phyloP scores from a whole-genome alignment of 805 yeast genomes.

The Spencermartinsiella europaea region DNA sequence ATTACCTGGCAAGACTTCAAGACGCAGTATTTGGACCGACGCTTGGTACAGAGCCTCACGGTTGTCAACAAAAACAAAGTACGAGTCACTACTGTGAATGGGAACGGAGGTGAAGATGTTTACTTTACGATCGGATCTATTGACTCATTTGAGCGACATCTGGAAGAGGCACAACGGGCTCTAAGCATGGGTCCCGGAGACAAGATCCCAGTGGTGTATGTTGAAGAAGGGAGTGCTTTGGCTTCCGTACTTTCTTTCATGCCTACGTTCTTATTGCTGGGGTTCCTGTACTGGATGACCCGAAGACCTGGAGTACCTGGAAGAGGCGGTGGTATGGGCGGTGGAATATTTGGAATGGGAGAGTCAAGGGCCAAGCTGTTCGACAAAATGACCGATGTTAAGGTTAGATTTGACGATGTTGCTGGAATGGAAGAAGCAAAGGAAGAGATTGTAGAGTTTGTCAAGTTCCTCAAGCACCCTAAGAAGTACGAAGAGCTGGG shows the following conservation, averaged over 20 bases:
- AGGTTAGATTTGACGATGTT: slow-evolving; percentile 85
- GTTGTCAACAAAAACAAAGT: slow-evolving; percentile 73
- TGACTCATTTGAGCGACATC: slow-evolving; percentile 76
- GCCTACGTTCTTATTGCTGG: slow-evolving; percentile 77
- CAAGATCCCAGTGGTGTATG: slow-evolving; percentile 72
- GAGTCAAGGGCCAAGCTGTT: slow-evolving; percentile 87
- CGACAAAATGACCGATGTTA: slow-evolving; percentile 87
- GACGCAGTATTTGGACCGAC: slow-evolving; percentile 68
- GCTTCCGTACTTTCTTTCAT: slow-evolving; percentile 63
- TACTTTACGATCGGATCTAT: slow-evolving; percentile 85
- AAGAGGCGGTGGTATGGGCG: slow-evolving; percentile 48
- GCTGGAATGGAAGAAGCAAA: slow-evolving; percentile 98
- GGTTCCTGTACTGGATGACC: slow-evolving; percentile 68
- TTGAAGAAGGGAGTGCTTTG: slow-evolving; percentile 60
- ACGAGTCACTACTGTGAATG: slow-evolving; percentile 41
- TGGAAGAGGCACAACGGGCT: slow-evolving; percentile 66
- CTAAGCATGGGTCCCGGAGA: slow-evolving; percentile 62
- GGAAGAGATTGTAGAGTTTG: slow-evolving; percentile 97
- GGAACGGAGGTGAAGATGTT: slow-evolving; percentile 39
- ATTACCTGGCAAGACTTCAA: slow-evolving; percentile 80
- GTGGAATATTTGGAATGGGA: slow-evolving; percentile 79
- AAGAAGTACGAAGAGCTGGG: slow-evolving; percentile 86
- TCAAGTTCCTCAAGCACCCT: slow-evolving; percentile 85
- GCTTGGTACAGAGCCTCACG: slow-evolving; percentile 65
- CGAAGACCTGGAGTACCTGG: slow-evolving; percentile 42